Conservation (phyloP, 371 early-diverging fungal genomes). For the Lichtheimia corymbifera region DNA sequence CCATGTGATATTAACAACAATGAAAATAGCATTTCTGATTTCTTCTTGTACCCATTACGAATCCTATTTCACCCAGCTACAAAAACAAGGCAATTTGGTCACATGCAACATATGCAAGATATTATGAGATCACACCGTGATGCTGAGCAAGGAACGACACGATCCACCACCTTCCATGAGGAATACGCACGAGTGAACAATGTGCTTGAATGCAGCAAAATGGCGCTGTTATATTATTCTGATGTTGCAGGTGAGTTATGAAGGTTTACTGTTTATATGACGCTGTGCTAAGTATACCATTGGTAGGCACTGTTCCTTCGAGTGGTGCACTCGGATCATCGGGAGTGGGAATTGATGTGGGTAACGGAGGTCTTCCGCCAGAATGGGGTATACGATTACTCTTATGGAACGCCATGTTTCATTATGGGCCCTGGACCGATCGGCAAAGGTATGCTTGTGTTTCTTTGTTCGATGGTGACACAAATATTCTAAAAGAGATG, state of each 20-base stretch:
- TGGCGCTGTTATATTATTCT: conserved; percentile 66
- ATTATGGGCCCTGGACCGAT: conserved; percentile 90
- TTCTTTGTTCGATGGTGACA: not conserved
- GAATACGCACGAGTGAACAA: conserved; percentile 79
- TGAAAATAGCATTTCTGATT: conserved; percentile 10
- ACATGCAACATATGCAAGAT: conserved; percentile 52
- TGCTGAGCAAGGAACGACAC: conserved; percentile 6
- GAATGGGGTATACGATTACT: conserved; percentile 75
- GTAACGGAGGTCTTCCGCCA: conserved; percentile 67
- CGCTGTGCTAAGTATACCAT: not conserved
- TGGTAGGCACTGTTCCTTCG: conserved; percentile 55
- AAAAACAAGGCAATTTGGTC: conserved; percentile 30
- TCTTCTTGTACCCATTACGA: conserved; percentile 10
- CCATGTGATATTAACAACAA: not conserved
- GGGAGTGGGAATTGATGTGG: conserved; percentile 45
- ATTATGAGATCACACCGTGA: conserved; percentile 47
- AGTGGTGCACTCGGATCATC: conserved; percentile 23
- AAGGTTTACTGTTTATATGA: not conserved
- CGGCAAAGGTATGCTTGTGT: conserved; percentile 61
- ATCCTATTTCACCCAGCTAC: conserved; percentile 20
- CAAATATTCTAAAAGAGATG: not conserved
- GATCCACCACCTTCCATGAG: conserved; percentile 39
- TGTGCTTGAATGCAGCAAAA: conserved; percentile 62
- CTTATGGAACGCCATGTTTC: conserved; percentile 60
- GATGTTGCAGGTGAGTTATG: conserved; percentile 67